Percentiles rank a stretch among this genome's conserved stretches.
Evolutionary conservation across 2,329 filamentous ascomycete genomes (phyloP).

Genomic region (Gnomoniopsis smithogilvyi): DNA sequence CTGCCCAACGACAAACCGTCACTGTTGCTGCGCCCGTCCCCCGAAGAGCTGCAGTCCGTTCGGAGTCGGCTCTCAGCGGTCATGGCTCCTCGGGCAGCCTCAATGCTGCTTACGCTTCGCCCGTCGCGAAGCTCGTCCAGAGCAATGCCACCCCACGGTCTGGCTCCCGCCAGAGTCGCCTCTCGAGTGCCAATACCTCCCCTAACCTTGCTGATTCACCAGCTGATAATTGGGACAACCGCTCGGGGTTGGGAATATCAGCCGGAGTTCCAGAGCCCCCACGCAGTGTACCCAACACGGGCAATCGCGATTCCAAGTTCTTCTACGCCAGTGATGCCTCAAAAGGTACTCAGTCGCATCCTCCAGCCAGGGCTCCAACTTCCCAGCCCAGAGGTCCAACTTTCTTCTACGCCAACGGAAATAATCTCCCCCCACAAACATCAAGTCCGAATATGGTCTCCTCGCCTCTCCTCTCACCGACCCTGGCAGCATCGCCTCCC

Average conservation of each 20-base stretch:
- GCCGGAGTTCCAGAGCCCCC: slow-evolving; percentile 29
- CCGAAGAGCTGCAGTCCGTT: slow-evolving; percentile 29
- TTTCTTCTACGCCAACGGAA: slow-evolving; percentile 58
- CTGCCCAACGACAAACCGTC: slow-evolving; percentile 26
- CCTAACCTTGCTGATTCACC: slow-evolving; percentile 44
- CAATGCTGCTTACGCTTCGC: slow-evolving; percentile 39
- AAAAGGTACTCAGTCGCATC: slow-evolving; percentile 39
- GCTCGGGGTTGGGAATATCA: slow-evolving; percentile 31
- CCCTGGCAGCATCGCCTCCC: slow-evolving; percentile 30
- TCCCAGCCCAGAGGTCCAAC: slow-evolving; percentile 34
- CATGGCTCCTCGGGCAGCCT: slow-evolving; percentile 20
- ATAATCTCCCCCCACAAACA: slow-evolving; percentile 33
- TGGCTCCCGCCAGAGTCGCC: slow-evolving; percentile 66
- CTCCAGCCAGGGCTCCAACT: slow-evolving; percentile 37
- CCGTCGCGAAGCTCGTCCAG: slow-evolving; percentile 54
- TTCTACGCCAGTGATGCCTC: slow-evolving; percentile 82
- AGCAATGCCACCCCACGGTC: slow-evolving; percentile 78
- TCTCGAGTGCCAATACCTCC: slow-evolving; percentile 66
- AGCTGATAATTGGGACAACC: slow-evolving; percentile 35
- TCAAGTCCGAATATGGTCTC: slow-evolving; percentile 7
- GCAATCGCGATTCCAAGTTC: slow-evolving; percentile 64
- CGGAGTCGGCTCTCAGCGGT: slow-evolving; percentile 19
- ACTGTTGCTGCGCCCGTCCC: slow-evolving; percentile 40
- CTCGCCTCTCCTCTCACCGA: slow-evolving; percentile 30
- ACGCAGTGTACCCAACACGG: slow-evolving; percentile 27